phyloP scores from a whole-genome alignment of 352 stramenopile genomes.

The Globisporangium abappressorium region DNA sequence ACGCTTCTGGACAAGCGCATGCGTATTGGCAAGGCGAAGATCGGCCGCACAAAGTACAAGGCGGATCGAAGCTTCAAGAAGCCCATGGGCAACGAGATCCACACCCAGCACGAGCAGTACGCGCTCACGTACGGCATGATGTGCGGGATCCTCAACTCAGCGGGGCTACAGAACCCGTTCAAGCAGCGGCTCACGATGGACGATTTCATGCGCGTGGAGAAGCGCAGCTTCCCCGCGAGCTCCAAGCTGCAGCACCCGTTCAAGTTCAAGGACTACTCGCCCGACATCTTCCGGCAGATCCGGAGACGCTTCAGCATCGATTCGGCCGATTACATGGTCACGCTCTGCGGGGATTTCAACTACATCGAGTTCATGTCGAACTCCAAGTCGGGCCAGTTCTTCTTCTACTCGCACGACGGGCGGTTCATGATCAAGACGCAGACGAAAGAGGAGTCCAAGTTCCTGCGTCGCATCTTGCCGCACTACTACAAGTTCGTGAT shows the following conservation, averaged over 20 bases:
- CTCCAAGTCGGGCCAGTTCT: slow-evolving; percentile 98
- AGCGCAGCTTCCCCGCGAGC: slow-evolving; percentile 70
- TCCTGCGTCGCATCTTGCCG: slow-evolving; percentile 95
- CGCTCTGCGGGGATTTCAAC: slow-evolving; percentile 93
- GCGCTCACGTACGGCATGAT: slow-evolving; percentile 98
- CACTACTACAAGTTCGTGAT: slow-evolving; percentile 98
- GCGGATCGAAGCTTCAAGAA: slow-evolving; percentile 61
- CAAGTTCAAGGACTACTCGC: slow-evolving; percentile 94
- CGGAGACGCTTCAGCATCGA: slow-evolving; percentile 74
- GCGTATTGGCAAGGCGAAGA: slow-evolving; percentile 52
- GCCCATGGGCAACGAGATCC: slow-evolving; percentile 70
- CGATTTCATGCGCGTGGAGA: slow-evolving; percentile 89
- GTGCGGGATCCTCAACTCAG: slow-evolving; percentile 95
- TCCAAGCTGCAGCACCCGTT: slow-evolving; percentile 77
- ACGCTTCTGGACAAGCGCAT: slow-evolving; percentile 56
- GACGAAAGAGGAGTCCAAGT: slow-evolving; percentile 98
- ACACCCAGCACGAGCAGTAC: slow-evolving; percentile 94
- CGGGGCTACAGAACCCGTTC: slow-evolving; percentile 80
- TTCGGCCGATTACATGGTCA: slow-evolving; percentile 88
- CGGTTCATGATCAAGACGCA: slow-evolving; percentile 99
- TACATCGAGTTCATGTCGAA: slow-evolving; percentile 99
- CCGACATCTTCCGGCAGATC: slow-evolving; percentile 83
- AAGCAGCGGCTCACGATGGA: slow-evolving; percentile 86
- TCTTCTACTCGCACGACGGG: slow-evolving; percentile 98
- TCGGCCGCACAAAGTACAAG: slow-evolving; percentile 50